Conservation (phyloP, 78 protist species). For the Chrysochromulina tobinii region DNA sequence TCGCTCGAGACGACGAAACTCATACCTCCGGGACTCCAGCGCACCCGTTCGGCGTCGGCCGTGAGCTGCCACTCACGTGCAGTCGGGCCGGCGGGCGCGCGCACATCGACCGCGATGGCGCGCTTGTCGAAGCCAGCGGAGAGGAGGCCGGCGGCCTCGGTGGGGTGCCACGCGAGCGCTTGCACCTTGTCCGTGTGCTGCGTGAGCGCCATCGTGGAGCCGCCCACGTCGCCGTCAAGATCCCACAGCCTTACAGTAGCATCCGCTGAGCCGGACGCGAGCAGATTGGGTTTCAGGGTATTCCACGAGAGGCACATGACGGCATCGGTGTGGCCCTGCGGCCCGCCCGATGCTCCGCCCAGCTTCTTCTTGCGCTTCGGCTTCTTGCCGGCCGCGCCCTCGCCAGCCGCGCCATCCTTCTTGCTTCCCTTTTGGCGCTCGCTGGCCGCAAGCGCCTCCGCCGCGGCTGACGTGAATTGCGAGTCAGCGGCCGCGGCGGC, state of each 20-base stretch:
- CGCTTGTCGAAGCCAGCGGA: slow-evolving; percentile 53
- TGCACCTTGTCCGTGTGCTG: slow-evolving; percentile 77
- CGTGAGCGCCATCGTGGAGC: slow-evolving; percentile 54
- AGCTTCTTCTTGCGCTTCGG: too few species aligned
- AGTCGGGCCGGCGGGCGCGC: slow-evolving; percentile 18
- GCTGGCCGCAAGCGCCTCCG: not conserved
- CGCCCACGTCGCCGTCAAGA: not conserved
- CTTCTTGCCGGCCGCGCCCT: not conserved
- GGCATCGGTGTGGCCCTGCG: slow-evolving; percentile 52
- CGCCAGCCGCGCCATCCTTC: not conserved
- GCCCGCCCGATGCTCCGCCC: too few species aligned
- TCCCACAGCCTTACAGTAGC: slow-evolving; percentile 81
- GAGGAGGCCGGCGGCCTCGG: slow-evolving; percentile 56
- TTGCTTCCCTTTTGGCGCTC: not conserved
- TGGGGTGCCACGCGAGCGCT: slow-evolving; percentile 59
- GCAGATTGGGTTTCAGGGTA: slow-evolving; percentile 42
- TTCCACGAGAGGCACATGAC: slow-evolving; percentile 70
- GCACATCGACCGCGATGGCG: slow-evolving; percentile 49
- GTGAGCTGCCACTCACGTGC: not conserved
- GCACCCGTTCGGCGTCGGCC: slow-evolving; percentile 52
- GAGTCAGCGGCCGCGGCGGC: not conserved
- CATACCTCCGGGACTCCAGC: slow-evolving; percentile 37
- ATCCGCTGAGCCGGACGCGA: slow-evolving; percentile 81
- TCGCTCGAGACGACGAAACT: slow-evolving; percentile 33
- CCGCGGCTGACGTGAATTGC: slow-evolving; percentile 35